These are phyloP conservation scores for Davidsoniella neocaledoniae DNA, from an alignment of 2,329 filamentous ascomycete species.

Conservation along the genomic window DNA sequence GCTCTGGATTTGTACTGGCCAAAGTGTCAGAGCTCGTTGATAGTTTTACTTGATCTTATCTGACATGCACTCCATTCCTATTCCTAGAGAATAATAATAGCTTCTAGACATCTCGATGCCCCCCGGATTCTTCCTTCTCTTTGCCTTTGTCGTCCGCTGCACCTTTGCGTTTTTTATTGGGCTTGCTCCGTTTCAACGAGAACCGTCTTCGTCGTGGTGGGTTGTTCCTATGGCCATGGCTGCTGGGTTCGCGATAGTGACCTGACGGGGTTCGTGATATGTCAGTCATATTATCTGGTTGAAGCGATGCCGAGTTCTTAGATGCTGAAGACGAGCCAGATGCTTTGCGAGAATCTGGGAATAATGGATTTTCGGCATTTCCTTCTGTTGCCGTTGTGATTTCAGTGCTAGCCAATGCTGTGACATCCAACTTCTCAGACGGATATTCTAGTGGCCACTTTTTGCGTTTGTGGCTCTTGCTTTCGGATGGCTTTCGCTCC, in stretches of 20 bases:
- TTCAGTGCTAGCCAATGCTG: too few species aligned
- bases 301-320: too few species aligned
- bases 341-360: too few species aligned
- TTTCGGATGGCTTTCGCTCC: background rate
- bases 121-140: background rate
- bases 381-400: background rate
- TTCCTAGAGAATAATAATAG: background rate
- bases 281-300: too few species aligned
- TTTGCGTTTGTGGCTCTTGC: conserved; percentile 1
- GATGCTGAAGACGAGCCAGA: too few species aligned
- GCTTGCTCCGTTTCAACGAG: conserved; percentile 9
- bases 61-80: conserved; percentile 24
- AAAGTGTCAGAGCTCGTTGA: conserved; percentile 7
- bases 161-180: background rate
- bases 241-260: too few species aligned
- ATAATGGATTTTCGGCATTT: background rate
- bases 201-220: conserved; percentile 3
- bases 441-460: conserved; percentile 3
- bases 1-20: conserved; percentile 6
- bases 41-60: conserved; percentile 48
- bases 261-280: too few species aligned
- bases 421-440: too few species aligned
- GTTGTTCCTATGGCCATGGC: too few species aligned
- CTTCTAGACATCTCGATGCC: too few species aligned
- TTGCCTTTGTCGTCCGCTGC: background rate